Evolutionary conservation across 2,329 filamentous ascomycete species (phyloP), one percentile per base, ranked within the genome.

Genomic region (Aspergillus alliaceus): DNA sequence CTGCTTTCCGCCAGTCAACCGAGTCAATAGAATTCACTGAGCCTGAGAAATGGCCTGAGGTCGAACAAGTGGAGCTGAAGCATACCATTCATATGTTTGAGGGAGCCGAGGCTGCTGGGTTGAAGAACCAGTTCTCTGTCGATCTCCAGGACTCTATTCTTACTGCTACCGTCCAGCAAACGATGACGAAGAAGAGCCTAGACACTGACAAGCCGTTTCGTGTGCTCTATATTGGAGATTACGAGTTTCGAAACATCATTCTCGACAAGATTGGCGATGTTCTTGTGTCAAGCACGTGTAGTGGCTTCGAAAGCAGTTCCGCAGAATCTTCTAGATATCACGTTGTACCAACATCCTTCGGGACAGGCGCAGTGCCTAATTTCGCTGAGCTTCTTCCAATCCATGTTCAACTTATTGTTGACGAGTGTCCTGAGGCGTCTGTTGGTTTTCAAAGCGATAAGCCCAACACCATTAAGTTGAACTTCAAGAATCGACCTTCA

Each of bases 311-410:
- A 52, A 67, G 64, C 34, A 72, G 70, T 61, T 75, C 70, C 20
- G 64, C 70, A 20, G 73, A 77, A 52, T 75, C 77, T 15, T 77
- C 77, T 34, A 73, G 76, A 42, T 81, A 78, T 60, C 78, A 79
- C 64, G 75, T 81, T 55, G 75, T 81, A 34, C 79, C 79, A 11
- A 77, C 78, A 9, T 77, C 77, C 0, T 80, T 78, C 63, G 79
- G 77, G 46, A 71, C 73, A 34, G 77, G 75, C 22, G 69, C 75
- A 27, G 67, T 75, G 32, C 75, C 78, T 6, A 79, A 78, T 39
- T 78, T 77, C 65, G 78, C 79, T 14, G 78, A 81, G 50, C 74
- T 81, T 25, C 75, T 81, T 25, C 77, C 76, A 29, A 78, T 76
- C 47, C 74, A 75, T 67, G 72, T 79, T 15, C 77, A 80, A 59